Conservation (phyloP, 306 rosid genomes). For the Citrullus amarus region DNA sequence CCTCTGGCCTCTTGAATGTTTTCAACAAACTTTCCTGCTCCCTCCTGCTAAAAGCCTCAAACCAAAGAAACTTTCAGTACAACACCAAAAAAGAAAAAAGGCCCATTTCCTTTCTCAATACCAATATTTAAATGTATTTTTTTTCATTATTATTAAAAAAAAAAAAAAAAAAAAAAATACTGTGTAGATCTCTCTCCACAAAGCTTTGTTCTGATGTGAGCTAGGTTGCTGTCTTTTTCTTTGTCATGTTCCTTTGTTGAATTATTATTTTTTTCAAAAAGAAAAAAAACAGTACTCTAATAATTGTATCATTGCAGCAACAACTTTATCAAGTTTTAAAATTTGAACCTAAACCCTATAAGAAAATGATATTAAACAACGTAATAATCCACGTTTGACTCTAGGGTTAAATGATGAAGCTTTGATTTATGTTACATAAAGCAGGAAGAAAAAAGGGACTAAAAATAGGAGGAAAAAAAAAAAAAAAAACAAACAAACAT, state of each 20-base stretch:
- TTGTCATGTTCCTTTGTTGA: not conserved
- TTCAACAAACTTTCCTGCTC: not conserved
- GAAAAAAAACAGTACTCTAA: not conserved
- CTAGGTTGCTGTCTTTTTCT: not conserved
- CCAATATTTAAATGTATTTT: not conserved
- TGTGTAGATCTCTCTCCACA: not conserved
- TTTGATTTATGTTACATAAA: not conserved
- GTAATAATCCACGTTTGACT: not conserved
- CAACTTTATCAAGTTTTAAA: not conserved
- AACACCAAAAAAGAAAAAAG: not conserved
- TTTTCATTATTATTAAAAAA: too few relatives aligned
- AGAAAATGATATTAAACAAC: not conserved
- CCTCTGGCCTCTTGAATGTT: not conserved
- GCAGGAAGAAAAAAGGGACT: not conserved
- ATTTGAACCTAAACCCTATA: not conserved
- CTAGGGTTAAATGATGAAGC: not conserved
- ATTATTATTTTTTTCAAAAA: too few relatives aligned
- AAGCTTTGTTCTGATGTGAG: not conserved
- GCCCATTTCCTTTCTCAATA: not conserved
- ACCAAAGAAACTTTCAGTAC: not conserved
- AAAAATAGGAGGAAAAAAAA: not conserved
- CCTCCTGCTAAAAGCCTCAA: conserved; percentile 3
- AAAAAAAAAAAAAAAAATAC: not conserved
- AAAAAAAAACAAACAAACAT: not conserved
- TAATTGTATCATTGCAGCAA: not conserved